Base-by-base conservation (phyloP, 345 rosid genomes). In the Gossypium longicalyx region DNA sequence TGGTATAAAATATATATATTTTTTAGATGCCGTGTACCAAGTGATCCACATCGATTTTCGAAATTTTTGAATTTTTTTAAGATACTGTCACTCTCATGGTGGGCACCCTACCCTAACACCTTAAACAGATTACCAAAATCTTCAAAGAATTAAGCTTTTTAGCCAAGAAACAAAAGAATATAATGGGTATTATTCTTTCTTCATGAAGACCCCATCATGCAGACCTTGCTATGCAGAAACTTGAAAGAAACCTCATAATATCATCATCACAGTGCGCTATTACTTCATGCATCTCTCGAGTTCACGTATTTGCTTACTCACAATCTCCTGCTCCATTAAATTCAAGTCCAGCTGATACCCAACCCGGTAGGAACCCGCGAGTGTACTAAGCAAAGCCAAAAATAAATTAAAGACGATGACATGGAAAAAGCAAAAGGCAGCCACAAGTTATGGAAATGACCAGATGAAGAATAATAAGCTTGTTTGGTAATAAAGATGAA, bases 351-450 rank as follows among this genome's bases (percentile, higher is more conserved):
- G 43, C 44, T 49, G 45, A 68, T 49, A 25, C 34, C n/a, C 44
- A 68, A 49, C 43, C 44, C 22, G 12, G 45, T 15, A 49, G 22
- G 27, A 9, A 0, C 29, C 27, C 2, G 44, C 2, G 7, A 27
- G 0, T 2, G 2, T 68, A 11, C 9, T 49, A 22, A 68, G 27
- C 44, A 49, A 49, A 68, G 9, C 72, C 23, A 68, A 25, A 7
- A 68, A 9, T 68, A 68, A 45, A 68, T 68, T 2, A 68, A 49
- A 27, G 72, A 49, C 34, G 72, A 48, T 8, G 48, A 48, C 43
- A 25, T 19, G 15, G 58, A 68, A 2, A 48, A 54, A 68, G 7
- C 16, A 13, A 68, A 68, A 22, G 43, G 43, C 2, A 25, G 9
- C 72, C 72, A 68, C 44, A 17, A 68, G n/a, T 68, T 16, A 7